Percentiles rank a stretch among this genome's conserved stretches.
Conservation (phyloP, 805 yeast species). For the Blastobotrys mokoenaii region DNA sequence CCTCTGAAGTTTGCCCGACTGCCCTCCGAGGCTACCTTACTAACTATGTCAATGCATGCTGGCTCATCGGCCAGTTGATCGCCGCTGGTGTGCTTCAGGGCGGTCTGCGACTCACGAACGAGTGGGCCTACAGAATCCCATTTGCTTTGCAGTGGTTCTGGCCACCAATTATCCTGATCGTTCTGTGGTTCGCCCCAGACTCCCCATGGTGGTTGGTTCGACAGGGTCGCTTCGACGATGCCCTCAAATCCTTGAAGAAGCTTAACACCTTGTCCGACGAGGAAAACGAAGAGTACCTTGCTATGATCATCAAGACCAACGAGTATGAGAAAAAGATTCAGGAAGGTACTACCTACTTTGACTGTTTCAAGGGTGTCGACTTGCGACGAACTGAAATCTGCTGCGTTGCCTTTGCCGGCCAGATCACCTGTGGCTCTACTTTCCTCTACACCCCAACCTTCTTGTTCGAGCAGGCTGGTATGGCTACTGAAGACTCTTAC, state of each 20-base stretch:
- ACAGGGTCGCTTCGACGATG: constrained; percentile 35
- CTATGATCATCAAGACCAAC: constrained; percentile 38
- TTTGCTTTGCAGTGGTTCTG: constrained; percentile 54
- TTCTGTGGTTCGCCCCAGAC: constrained; percentile 38
- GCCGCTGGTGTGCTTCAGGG: constrained; percentile 44
- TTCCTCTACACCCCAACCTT: constrained; percentile 31
- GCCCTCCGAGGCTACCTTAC: constrained; percentile 41
- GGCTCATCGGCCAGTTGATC: constrained; percentile 50
- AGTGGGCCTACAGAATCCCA: constrained; percentile 43
- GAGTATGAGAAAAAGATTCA: constrained; percentile 23
- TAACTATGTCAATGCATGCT: constrained; percentile 43
- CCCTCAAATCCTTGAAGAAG: constrained; percentile 30
- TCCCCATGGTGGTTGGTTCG: constrained; percentile 51
- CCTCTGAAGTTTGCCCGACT: constrained; percentile 47
- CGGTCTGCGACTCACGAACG: constrained; percentile 10
- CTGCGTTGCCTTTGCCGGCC: constrained; percentile 4
- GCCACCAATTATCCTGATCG: constrained; percentile 40
- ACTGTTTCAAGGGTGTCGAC: constrained; percentile 41
- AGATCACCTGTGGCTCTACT: not conserved
- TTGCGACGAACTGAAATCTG: constrained; percentile 43
- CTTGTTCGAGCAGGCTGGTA: constrained; percentile 40
- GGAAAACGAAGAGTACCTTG: constrained; percentile 26
- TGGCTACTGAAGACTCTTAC: constrained; percentile 27
- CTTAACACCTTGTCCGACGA: constrained; percentile 1
- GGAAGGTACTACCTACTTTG: constrained; percentile 18